Percentiles rank a stretch among this genome's conserved stretches.
Conservation (phyloP, 2,329 filamentous ascomycete genomes). For the Fusarium tupiense region DNA sequence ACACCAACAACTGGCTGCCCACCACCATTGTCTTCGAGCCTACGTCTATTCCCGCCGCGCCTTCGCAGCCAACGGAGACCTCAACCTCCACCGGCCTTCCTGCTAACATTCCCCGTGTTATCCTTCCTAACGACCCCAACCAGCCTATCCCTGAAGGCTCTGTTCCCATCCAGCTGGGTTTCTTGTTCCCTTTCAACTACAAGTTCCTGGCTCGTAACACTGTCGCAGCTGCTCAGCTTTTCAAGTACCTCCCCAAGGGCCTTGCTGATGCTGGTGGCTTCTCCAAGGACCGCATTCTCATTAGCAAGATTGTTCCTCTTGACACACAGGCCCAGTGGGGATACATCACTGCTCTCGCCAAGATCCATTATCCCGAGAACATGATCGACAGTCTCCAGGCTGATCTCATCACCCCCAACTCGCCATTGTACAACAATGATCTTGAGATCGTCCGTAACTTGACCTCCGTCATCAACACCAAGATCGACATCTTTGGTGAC, state of each 20-base stretch:
- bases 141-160: slow-evolving; percentile 67
- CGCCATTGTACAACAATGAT: slow-evolving; percentile 78
- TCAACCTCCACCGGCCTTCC: slow-evolving; percentile 67
- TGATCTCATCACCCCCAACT: slow-evolving; percentile 76
- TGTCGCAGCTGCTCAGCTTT: slow-evolving; percentile 84
- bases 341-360: slow-evolving; percentile 81
- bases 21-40: slow-evolving; percentile 69
- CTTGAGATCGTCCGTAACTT: slow-evolving; percentile 74
- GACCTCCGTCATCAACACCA: slow-evolving; percentile 83
- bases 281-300: slow-evolving; percentile 63
- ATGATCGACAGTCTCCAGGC: slow-evolving; percentile 74
- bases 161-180: slow-evolving; percentile 83
- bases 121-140: slow-evolving; percentile 72
- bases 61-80: slow-evolving; percentile 49
- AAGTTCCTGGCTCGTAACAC: slow-evolving; percentile 78
- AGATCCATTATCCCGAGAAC: slow-evolving; percentile 75
- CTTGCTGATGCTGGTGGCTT: slow-evolving; percentile 73
- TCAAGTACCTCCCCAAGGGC: slow-evolving; percentile 78
- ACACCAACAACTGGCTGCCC: slow-evolving; percentile 62
- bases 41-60: slow-evolving; percentile 45
- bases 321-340: slow-evolving; percentile 75
- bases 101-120: slow-evolving; percentile 75
- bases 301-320: slow-evolving; percentile 79
- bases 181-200: slow-evolving; percentile 84
- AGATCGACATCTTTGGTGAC: slow-evolving; percentile 63